A percentile compares a stretch with the other conserved stretches of the same genome.
Conservation (phyloP, 345 rosid species). For the Salix caprea region DNA sequence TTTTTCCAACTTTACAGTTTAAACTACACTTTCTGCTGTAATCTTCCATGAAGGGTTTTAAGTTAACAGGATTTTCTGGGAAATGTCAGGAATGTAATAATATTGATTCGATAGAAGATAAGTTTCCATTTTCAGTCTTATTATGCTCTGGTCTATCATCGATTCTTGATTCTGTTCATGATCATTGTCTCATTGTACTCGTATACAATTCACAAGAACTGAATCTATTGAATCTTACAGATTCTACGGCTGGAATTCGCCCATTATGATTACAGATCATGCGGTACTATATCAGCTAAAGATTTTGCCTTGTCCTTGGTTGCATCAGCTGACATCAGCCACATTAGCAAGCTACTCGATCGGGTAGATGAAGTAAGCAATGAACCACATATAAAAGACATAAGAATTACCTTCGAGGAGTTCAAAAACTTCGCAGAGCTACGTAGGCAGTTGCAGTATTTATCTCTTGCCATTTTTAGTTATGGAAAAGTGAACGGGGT, state of each 20-base stretch:
- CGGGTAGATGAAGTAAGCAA: slow-evolving; percentile 19
- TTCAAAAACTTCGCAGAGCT: slow-evolving; percentile 21
- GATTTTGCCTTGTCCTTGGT: slow-evolving; percentile 28
- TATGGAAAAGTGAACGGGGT: slow-evolving; percentile 27
- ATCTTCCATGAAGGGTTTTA: background rate
- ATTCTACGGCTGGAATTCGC: slow-evolving; percentile 23
- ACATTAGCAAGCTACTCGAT: slow-evolving; percentile 23
- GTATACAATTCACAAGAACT: background rate
- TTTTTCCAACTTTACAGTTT: no score
- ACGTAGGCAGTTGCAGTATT: slow-evolving; percentile 13
- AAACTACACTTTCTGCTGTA: background rate
- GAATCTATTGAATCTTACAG: slow-evolving; percentile 4
- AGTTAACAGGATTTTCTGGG: background rate
- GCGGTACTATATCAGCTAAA: slow-evolving; percentile 19
- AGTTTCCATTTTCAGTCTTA: no score
- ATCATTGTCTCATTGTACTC: no score
- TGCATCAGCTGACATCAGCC: slow-evolving; percentile 24
- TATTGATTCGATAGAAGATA: no score
- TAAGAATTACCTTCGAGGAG: slow-evolving; percentile 20
- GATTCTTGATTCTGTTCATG: no score
- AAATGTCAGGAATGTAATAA: no score
- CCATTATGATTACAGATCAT: slow-evolving; percentile 21
- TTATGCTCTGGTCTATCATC: no score
- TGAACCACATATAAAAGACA: slow-evolving; percentile 5
- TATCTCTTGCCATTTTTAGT: slow-evolving; percentile 30